phyloP scores from a whole-genome alignment of 805 yeast genomes.

The Starmerella stellata region DNA sequence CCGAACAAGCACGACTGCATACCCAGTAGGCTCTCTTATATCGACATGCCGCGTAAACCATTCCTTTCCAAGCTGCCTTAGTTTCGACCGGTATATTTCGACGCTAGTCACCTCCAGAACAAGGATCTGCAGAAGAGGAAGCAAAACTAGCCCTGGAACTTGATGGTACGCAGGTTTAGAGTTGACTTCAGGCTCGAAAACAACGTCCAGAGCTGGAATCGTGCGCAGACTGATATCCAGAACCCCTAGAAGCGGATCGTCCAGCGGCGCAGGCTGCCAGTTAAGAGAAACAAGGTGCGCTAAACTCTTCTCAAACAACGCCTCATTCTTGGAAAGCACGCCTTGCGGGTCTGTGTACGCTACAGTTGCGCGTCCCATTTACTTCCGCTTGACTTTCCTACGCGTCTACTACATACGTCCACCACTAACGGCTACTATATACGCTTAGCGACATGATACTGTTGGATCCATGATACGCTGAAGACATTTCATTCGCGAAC shows the following conservation, averaged over 20 bases:
- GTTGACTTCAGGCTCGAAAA: slow-evolving; percentile 36
- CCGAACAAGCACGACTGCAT: slow-evolving; percentile 42
- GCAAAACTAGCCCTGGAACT: slow-evolving; percentile 26
- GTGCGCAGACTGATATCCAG: slow-evolving; percentile 26
- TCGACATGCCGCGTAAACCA: slow-evolving; percentile 43
- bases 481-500: no score
- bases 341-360: slow-evolving; percentile 66
- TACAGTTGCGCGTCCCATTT: slow-evolving; percentile 18
- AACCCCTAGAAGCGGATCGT: background rate
- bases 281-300: slow-evolving; percentile 44
- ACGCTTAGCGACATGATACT: no score
- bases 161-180: slow-evolving; percentile 28
- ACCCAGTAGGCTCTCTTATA: slow-evolving; percentile 33
- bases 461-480: no score
- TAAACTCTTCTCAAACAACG: slow-evolving; percentile 30
- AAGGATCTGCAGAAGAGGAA: slow-evolving; percentile 48
- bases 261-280: slow-evolving; percentile 36
- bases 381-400: no score
- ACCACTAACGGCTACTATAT: no score
- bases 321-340: slow-evolving; percentile 31
- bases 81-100: slow-evolving; percentile 62
- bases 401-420: no score
- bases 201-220: slow-evolving; percentile 39
- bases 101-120: slow-evolving; percentile 46
- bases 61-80: slow-evolving; percentile 61